phyloP scores from a whole-genome alignment of 2,329 filamentous ascomycete species.

The Colletotrichum theobromicola region DNA sequence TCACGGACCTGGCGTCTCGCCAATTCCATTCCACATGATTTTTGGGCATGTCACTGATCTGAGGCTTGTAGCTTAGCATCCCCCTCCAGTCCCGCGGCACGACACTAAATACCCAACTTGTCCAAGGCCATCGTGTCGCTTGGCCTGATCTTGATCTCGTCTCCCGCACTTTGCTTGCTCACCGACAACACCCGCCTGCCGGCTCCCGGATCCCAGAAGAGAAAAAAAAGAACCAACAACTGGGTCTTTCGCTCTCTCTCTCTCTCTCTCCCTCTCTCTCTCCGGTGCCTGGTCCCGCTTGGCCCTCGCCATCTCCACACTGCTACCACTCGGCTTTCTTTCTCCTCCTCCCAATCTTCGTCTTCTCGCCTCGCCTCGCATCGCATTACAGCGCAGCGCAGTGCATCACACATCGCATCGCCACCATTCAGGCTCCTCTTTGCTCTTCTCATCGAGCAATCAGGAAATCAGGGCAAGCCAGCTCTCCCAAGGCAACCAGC shows the following conservation, averaged over 20 bases:
- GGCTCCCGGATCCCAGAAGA: background rate
- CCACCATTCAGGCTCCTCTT: background rate
- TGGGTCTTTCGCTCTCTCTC: background rate
- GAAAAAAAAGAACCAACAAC: background rate
- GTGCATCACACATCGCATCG: background rate
- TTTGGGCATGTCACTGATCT: conserved; percentile 14
- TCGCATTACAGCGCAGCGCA: conserved; percentile 1
- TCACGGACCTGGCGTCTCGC: background rate
- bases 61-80: conserved; percentile 11
- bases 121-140: background rate
- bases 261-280: background rate
- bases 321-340: background rate
- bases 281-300: background rate
- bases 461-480: background rate
- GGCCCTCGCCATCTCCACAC: background rate
- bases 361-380: background rate
- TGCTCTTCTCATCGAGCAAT: background rate
- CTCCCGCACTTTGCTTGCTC: conserved; percentile 1
- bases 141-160: background rate
- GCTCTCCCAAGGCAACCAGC: background rate
- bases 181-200: conserved; percentile 3
- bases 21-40: conserved; percentile 13
- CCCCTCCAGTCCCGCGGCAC: background rate
- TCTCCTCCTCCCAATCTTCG: background rate
- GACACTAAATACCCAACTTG: background rate